Base-by-base conservation (phyloP, 2,329 filamentous ascomycete genomes). In the Xylaria sp. region DNA sequence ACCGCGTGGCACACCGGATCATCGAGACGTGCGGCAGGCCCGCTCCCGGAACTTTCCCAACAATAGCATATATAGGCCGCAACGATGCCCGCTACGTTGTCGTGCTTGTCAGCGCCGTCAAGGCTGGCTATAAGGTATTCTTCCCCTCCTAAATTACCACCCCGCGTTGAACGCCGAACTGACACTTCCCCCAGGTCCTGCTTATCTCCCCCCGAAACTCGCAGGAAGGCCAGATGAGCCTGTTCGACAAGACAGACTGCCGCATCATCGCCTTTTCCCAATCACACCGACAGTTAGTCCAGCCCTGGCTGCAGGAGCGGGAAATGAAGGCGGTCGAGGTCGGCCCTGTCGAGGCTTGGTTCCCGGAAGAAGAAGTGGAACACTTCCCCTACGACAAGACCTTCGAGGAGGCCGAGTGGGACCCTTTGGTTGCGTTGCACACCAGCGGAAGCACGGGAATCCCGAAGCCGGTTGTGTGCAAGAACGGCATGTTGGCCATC, bases 121-220 rank as follows among this genome's bases (percentile, higher is more conserved):
- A 70, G 45, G 64, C 66, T 1, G 68, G 68, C 18, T 63, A 70
- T 38, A 66, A 70, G 60, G 76, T 77, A 58, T 5, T 20, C 24
- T 11, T 39, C 8, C 17, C 44, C 42, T 44, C 39, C 22, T 19
- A 20, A 18, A 21, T 6, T 2, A 2, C n/a, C n/a, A n/a, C n/a
- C n/a, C 3, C 13, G 9, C 2, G 4, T 7, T 13, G 9, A 8
- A 26, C 13, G 16, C 29, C 34, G n/a, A 41, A 24, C 7, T 11
- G 17, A n/a, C n/a, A n/a, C n/a, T n/a, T 26, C 9, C 24, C 18
- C 7, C 16, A 75, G 69, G 70, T 73, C 2, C 66, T 80, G 6
- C 72, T 77, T 39, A 73, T 78, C 39, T 80, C 76, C 17, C 71
- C 75, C 0, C 72, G 78, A 2, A 80, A 80, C 56, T 73, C 74